phyloP scores from a whole-genome alignment of 2,329 filamentous ascomycete species.

The Pseudogymnoascus sp. region DNA sequence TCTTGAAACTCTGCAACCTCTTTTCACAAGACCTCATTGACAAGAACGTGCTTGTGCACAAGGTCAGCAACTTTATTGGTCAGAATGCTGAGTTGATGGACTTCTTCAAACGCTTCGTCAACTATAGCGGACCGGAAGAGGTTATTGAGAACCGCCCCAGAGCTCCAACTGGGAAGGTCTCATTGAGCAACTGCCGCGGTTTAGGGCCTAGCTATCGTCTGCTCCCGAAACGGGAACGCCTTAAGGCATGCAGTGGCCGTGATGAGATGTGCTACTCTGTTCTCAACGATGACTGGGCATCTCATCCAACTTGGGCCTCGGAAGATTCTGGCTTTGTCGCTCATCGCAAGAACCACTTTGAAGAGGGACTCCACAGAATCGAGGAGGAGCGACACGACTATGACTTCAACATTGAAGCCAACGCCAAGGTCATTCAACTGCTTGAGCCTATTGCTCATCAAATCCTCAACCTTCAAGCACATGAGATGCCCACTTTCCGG shows the following conservation, averaged over 20 bases:
- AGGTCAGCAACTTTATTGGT: constrained; percentile 79
- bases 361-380: constrained; percentile 89
- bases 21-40: constrained; percentile 92
- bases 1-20: constrained; percentile 92
- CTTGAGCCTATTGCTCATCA: constrained; percentile 90
- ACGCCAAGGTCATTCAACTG: constrained; percentile 88
- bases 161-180: constrained; percentile 73
- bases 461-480: constrained; percentile 69
- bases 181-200: constrained; percentile 90
- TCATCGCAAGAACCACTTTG: constrained; percentile 90
- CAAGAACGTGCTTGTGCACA: constrained; percentile 71
- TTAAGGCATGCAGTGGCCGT: constrained; percentile 86
- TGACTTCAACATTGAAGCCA: constrained; percentile 95
- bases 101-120: constrained; percentile 80
- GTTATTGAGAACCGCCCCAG: constrained; percentile 71
- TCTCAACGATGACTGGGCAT: constrained; percentile 96
- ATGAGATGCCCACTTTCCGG: constrained; percentile 66
- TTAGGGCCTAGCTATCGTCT: constrained; percentile 91
- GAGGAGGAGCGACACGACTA: constrained; percentile 98
- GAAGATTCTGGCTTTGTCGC: constrained; percentile 97
- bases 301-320: constrained; percentile 96
- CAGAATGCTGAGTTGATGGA: constrained; percentile 81
- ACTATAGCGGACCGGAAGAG: constrained; percentile 68
- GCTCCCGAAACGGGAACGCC: constrained; percentile 81
- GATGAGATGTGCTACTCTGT: constrained; percentile 92